These are phyloP conservation scores for Trichomonascaceae sp. DNA, from an alignment of 1,139 yeast species.

Conservation along the genomic window DNA sequence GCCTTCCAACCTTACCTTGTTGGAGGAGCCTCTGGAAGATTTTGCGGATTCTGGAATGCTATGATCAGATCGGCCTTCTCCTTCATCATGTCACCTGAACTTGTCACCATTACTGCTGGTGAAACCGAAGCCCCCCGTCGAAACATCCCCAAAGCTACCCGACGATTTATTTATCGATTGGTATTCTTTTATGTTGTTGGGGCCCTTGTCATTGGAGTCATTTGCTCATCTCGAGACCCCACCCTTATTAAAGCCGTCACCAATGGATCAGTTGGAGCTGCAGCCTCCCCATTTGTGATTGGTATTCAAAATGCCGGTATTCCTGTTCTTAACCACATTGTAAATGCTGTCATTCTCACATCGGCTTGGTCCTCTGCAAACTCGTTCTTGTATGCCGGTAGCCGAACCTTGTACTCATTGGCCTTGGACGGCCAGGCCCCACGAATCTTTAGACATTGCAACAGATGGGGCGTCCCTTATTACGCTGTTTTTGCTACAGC, in stretches of 20 bases:
- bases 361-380: constrained; percentile 49
- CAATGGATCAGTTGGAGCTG: constrained; percentile 43
- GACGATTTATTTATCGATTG: constrained; percentile 58
- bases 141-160: constrained; percentile 55
- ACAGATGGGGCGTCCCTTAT: constrained; percentile 41
- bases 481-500: constrained; percentile 32
- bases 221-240: constrained; percentile 51
- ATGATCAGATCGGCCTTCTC: constrained; percentile 57
- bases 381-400: constrained; percentile 37
- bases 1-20: constrained; percentile 44
- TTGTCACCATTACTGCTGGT: constrained; percentile 69
- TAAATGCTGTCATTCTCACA: constrained; percentile 60
- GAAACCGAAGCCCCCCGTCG: constrained; percentile 65
- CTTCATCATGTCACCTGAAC: constrained; percentile 56
- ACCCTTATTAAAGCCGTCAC: constrained; percentile 37
- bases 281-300: constrained; percentile 63
- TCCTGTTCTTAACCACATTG: constrained; percentile 52
- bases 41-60: constrained; percentile 58
- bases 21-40: constrained; percentile 47
- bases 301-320: constrained; percentile 51
- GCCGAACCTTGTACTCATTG: constrained; percentile 37
- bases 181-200: constrained; percentile 51
- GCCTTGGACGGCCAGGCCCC: constrained; percentile 49
- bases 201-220: constrained; percentile 48
- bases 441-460: constrained; percentile 37